Conservation (phyloP, 306 rosid genomes). For the Acacia crassicarpa region DNA sequence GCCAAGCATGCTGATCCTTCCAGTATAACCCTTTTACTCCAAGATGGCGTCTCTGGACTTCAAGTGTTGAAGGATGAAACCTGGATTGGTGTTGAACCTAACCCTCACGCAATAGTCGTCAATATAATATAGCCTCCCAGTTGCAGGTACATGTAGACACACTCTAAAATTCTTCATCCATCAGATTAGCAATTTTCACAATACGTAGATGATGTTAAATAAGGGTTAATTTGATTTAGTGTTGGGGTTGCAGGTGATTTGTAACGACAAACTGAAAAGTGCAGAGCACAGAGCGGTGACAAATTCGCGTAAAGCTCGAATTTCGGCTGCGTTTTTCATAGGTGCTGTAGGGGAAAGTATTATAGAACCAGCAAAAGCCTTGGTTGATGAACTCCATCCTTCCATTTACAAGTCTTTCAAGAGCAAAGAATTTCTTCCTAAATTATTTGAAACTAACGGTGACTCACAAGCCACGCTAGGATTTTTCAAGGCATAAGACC, state of each 20-base stretch:
- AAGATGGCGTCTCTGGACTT: conserved; percentile 32
- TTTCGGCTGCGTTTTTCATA: conserved; percentile 33
- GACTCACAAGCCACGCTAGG: not conserved
- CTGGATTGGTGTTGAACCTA: conserved; percentile 34
- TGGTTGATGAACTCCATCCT: conserved; percentile 40
- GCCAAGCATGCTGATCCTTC: conserved; percentile 34
- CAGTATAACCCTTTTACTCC: conserved; percentile 38
- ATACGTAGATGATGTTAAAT: not conserved
- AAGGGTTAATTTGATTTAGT: not conserved
- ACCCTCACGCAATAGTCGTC: conserved; percentile 35
- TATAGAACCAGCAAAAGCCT: conserved; percentile 51
- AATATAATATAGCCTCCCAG: conserved; percentile 35
- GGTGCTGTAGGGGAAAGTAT: conserved; percentile 39
- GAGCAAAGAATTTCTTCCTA: not conserved
- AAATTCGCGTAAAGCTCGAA: conserved; percentile 24
- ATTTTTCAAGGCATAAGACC: not conserved
- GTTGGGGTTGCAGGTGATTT: not conserved
- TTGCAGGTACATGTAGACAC: not conserved
- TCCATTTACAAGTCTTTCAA: conserved; percentile 23
- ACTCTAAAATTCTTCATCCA: not conserved
- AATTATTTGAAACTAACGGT: not conserved
- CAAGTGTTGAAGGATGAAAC: conserved; percentile 38
- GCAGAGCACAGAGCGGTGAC: not conserved
- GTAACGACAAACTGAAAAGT: not conserved
- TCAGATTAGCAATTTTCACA: no score